phyloP scores from a whole-genome alignment of 805 yeast genomes.

The Candida easanensis region DNA sequence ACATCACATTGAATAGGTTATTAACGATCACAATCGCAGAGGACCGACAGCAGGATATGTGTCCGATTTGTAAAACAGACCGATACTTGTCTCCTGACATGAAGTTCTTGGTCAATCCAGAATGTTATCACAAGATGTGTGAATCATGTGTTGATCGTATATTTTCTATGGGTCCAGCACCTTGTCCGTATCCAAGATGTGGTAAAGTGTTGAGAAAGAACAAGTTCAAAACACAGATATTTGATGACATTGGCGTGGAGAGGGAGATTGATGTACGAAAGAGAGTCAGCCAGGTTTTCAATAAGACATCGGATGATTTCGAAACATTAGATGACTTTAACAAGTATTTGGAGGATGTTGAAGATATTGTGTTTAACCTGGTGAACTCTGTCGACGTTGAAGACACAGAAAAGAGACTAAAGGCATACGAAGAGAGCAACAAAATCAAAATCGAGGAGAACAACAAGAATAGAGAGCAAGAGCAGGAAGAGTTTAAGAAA shows the following conservation, averaged over 20 bases:
- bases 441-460: constrained; percentile 73
- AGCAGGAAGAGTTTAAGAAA: constrained; percentile 59
- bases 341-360: constrained; percentile 79
- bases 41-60: constrained; percentile 65
- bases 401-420: constrained; percentile 61
- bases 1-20: not conserved
- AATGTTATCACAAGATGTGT: constrained; percentile 97
- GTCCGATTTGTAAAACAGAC: constrained; percentile 97
- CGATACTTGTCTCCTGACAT: constrained; percentile 90
- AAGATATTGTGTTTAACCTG: constrained; percentile 74
- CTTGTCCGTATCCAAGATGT: constrained; percentile 93
- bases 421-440: constrained; percentile 70
- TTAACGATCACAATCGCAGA: constrained; percentile 2
- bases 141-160: constrained; percentile 96
- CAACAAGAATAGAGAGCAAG: constrained; percentile 69
- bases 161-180: constrained; percentile 91
- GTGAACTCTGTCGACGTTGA: constrained; percentile 68
- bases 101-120: constrained; percentile 90
- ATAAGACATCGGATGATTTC: constrained; percentile 78
- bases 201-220: constrained; percentile 83
- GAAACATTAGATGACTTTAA: constrained; percentile 56
- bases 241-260: constrained; percentile 88
- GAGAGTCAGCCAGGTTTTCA: constrained; percentile 72
- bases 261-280: constrained; percentile 88
- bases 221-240: constrained; percentile 86